Evolutionary conservation across 306 rosid genomes (phyloP).

Genomic region (Dalbergia cultrata): DNA sequence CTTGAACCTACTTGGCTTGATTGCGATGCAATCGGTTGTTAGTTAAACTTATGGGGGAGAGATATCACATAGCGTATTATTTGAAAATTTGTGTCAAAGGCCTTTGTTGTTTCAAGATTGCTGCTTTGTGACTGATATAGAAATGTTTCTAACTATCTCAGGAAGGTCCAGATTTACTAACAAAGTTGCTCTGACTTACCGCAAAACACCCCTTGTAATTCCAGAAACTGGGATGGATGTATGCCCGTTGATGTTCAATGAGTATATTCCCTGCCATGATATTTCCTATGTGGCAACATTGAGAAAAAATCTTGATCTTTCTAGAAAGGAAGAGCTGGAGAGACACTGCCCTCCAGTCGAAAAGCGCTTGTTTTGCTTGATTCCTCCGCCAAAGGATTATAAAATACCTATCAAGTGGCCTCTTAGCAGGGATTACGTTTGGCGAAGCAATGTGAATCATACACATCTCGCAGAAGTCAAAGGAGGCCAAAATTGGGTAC

Average conservation of each 20-base stretch:
- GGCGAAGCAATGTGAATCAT: conserved; percentile 95
- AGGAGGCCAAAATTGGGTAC: conserved; percentile 99
- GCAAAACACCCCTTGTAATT: conserved; percentile 62
- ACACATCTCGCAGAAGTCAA: conserved; percentile 91
- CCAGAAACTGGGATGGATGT: conserved; percentile 77
- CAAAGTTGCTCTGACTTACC: conserved; percentile 67
- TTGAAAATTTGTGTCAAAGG: not conserved
- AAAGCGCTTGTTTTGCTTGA: conserved; percentile 84
- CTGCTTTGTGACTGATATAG: conserved; percentile 27
- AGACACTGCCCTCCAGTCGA: conserved; percentile 91
- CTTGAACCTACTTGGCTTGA: not conserved
- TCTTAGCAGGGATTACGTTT: conserved; percentile 88
- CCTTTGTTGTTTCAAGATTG: conserved; percentile 19
- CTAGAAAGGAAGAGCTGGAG: conserved; percentile 84
- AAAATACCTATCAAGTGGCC: conserved; percentile 93
- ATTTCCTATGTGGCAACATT: conserved; percentile 65
- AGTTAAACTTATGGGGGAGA: conserved; percentile 5
- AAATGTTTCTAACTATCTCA: conserved; percentile 46
- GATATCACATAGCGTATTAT: not conserved
- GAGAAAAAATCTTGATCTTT: conserved; percentile 65
- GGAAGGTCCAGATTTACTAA: conserved; percentile 66
- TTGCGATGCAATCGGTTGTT: conserved; percentile 23
- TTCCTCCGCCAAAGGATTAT: conserved; percentile 86
- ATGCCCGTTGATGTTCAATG: conserved; percentile 85
- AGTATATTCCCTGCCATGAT: conserved; percentile 90